Evolutionary conservation across 2,329 filamentous ascomycete species (phyloP), one percentile per base, ranked within the genome.

Genomic region (Aspergillus ochraceoroseus): DNA sequence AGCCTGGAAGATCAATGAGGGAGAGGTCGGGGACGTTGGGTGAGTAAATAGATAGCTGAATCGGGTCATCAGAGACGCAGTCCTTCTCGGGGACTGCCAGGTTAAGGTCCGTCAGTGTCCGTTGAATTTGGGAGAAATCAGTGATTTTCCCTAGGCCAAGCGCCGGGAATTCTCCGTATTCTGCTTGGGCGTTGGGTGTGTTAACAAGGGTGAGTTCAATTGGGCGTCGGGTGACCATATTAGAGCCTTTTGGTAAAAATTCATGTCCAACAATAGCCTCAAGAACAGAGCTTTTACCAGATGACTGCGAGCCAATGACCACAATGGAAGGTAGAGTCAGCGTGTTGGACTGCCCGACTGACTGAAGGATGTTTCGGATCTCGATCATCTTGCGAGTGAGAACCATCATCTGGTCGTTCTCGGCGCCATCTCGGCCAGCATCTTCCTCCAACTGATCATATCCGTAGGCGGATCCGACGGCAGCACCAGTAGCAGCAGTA

Each of bases 371-470:
- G 52, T 83, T 89, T 52, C 94, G 77, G 42, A 98, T 96, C 70
- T 98, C 92, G 58, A 98, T 98, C 92, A 98, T 98, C 70, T 96
- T 96, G 70, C 92, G 90, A 2, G 94, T 98, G 58, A 98, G 72
- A 53, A 95, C 75, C 92, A 98, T 98, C 90, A 98, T 98, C 66
- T 98, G 92, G 62, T 98, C 92, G 57, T 98, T 92, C 56, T 81
- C 80, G 12, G 87, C 86, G 33, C 76, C 74, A 57, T 85, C 80
- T 41, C 83, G 79, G 13, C 70, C 72, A 6, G 73, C 8, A 23
- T 90, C 79, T 23, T 84, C 79, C 26, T 77, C 67, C 2, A 80
- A 77, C 42, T 82, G 74, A 14, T 87, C 81, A 55, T 89, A 83
- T 25, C 83, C 87, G 60, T 94, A 87, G 0, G 86, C 87, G 11